Base-by-base conservation (phyloP, 2,329 filamentous ascomycete genomes). In the Colletotrichum sp. region DNA sequence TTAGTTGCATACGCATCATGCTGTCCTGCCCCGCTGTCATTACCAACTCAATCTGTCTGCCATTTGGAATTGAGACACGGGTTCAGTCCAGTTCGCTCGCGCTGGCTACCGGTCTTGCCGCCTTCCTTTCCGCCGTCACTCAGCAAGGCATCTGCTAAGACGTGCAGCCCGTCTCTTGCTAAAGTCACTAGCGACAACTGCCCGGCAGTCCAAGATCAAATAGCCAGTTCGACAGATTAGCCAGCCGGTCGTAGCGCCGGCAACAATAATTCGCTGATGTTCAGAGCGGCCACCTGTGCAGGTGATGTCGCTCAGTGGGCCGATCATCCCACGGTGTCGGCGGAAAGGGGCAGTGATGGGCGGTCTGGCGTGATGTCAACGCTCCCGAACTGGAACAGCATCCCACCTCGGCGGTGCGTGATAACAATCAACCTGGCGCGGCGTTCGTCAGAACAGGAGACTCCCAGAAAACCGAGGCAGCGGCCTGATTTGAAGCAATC, bases 281-380 rank as follows among this genome's bases (percentile, higher is more conserved):
- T 38, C 38, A 61, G 55, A 32, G 32, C 71, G 30, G 58, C 52
- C 43, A 57, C 26, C 12, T 63, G 68, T 63, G 24, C 72, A 72
- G 36, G 69, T 72, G 72, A 72, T 32, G 38, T 28, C 34, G 28
- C 28, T 57, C 26, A 6, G 55, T 72, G 72, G 72, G 30, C 69
- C 36, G 69, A 72, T 58, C 26, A 67, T 57, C 21, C 72, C 38
- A 38, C 55, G 68, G 21, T 34, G 43, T 10, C 38, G 26, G 57
- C 64, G 24, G 30, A 64, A 68, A 73, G 43, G 38, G 68, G 72
- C 61, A 75, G 38, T 63, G 72, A 75, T 75, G 68, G 30, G 38
- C 68, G 32, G 8, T 12, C 43, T 73, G 63, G 63, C 64, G 64
- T 75, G 16, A 68, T 60, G 70, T 65, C 64, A 73, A 34, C 43